Evolutionary conservation across 75 land plant species (phyloP), one percentile per base, ranked within the genome.

Genomic region (Cryptomeria japonica): DNA sequence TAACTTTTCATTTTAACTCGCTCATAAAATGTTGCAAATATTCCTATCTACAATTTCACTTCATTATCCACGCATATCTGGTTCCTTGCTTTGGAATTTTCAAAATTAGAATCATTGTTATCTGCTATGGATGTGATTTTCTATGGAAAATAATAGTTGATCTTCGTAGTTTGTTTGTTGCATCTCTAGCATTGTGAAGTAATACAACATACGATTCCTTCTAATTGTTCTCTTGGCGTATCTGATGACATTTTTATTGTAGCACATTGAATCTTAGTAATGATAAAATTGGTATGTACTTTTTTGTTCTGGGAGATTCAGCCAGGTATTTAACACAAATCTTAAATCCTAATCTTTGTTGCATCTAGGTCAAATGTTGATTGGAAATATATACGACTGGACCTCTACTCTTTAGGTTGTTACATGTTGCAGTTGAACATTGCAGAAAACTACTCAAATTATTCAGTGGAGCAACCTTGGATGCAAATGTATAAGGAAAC

Each of bases 321-420:
- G 31, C 83, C 25, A 44, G 28, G 22, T 39, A 3, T 39, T 80
- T 3, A 44, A 31, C n/a, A 25, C 13, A 44, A 80, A 80, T 44
- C 39, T 19, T 44, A 46, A 44, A 1, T 72, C 34, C 36, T 72
- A 80, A 80, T 15, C 42, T 80, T 80, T 38, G 42, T 80, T 80
- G 18, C 83, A 25, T 80, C 34, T 80, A 42, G 85, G 47, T 55
- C 2, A 18, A 58, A 84, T 37, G 37, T 84, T 84, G 61, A 51
- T 34, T 84, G 85, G 85, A 49, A 84, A 53, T 84, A 84, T 55
- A 84, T 84, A 53, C 56, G 85, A 13, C 10, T 84, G 61, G 61
- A 84, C 8, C 61, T 84, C 16, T 84, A 84, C 36, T 51, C 61
- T 15, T 53, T 51, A 32, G 61, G 85, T 15, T 55, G 61, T 36